Evolutionary conservation across 352 stramenopile species (phyloP).

Genomic region (Globisporangium cystogenes): DNA sequence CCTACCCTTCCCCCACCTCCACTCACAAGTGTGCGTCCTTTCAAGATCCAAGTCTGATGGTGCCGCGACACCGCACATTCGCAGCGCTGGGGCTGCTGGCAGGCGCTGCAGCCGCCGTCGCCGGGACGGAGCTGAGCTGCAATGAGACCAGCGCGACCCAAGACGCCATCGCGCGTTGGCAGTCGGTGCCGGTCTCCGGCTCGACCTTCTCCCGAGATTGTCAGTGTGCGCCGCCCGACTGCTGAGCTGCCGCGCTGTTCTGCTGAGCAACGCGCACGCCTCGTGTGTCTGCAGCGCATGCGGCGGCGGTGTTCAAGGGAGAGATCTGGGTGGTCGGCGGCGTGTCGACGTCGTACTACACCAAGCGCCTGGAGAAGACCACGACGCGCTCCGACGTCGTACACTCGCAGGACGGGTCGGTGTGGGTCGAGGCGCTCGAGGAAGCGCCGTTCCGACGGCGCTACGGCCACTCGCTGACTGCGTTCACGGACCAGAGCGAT

Average conservation of each 20-base stretch:
- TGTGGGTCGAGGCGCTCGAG: constrained; percentile 62
- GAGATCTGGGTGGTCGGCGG: constrained; percentile 73
- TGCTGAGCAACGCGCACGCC: neutral
- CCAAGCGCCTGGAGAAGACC: constrained; percentile 61
- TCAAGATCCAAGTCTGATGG: neutral
- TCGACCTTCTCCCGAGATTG: constrained; percentile 69
- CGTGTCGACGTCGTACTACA: constrained; percentile 73
- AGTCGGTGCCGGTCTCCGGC: constrained; percentile 21
- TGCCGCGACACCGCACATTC: neutral
- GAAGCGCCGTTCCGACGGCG: constrained; percentile 68
- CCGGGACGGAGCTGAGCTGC: constrained; percentile 27
- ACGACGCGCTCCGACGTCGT: constrained; percentile 63
- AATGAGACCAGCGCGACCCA: constrained; percentile 44
- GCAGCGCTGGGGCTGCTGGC: neutral
- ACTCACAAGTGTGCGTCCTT: neutral
- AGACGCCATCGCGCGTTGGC: constrained; percentile 41
- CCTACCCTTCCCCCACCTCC: no score
- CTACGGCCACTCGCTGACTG: constrained; percentile 63
- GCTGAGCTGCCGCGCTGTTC: neutral
- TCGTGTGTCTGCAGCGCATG: constrained; percentile 36
- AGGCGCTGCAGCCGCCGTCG: neutral
- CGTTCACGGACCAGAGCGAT: constrained; percentile 52
- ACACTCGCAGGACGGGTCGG: constrained; percentile 43
- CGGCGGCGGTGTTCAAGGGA: constrained; percentile 44
- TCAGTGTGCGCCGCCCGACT: constrained; percentile 5